These are phyloP conservation scores for Elaeis guineensis DNA, from an alignment of 176 grass and related monocot genomes.

Conservation along the genomic window DNA sequence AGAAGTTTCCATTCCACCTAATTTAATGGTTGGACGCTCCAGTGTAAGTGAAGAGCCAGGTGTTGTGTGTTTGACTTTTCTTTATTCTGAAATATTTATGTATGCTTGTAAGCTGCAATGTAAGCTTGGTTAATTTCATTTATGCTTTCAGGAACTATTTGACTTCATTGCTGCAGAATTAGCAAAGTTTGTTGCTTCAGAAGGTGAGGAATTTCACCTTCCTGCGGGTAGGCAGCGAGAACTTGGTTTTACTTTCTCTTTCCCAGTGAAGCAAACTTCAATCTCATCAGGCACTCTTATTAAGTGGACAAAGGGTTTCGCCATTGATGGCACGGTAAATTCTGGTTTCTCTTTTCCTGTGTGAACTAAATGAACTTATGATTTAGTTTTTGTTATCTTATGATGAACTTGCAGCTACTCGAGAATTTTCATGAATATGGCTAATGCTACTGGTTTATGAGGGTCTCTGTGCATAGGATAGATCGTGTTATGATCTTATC, in stretches of 20 bases:
- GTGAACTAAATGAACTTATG: background rate
- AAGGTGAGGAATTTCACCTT: slow-evolving; percentile 60
- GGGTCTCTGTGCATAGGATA: no score
- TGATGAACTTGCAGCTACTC: no score
- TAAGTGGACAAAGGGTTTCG: slow-evolving; percentile 84
- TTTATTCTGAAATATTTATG: background rate
- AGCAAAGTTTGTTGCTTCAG: slow-evolving; percentile 56
- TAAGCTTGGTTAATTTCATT: background rate
- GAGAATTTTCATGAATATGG: no score
- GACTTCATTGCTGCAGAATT: slow-evolving; percentile 62
- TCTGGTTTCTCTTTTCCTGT: background rate
- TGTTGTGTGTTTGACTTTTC: background rate
- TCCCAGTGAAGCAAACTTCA: slow-evolving; percentile 74
- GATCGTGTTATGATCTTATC: no score
- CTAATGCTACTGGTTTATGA: no score
- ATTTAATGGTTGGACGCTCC: slow-evolving; percentile 59
- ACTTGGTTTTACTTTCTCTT: slow-evolving; percentile 88
- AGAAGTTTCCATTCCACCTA: slow-evolving; percentile 58
- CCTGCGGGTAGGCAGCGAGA: slow-evolving; percentile 57
- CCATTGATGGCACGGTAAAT: slow-evolving; percentile 57
- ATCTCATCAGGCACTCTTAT: slow-evolving; percentile 72
- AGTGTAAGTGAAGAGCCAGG: slow-evolving; percentile 24
- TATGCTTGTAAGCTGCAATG: background rate
- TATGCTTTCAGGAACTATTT: slow-evolving; percentile 55
- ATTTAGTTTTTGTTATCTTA: no score